These are phyloP conservation scores for Neofusicoccum sp. DNA, from an alignment of 2,329 filamentous ascomycete species.

Conservation along the genomic window DNA sequence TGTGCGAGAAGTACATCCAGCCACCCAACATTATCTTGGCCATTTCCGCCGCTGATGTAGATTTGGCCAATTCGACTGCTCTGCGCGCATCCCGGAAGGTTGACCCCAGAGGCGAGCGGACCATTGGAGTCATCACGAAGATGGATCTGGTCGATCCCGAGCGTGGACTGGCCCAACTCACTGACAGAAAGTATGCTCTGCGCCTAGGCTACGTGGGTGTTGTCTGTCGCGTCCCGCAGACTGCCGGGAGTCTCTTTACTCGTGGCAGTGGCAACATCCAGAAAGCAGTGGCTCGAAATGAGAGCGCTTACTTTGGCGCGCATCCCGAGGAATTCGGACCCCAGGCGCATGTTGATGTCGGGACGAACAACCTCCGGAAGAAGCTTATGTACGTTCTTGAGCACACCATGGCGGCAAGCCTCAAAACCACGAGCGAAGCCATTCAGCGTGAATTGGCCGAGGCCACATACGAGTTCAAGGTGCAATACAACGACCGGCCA, in stretches of 20 bases:
- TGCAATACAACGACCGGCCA: slow-evolving; percentile 96
- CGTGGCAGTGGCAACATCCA: slow-evolving; percentile 78
- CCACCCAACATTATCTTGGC: slow-evolving; percentile 93
- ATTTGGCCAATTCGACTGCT: slow-evolving; percentile 93
- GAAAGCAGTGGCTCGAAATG: slow-evolving; percentile 79
- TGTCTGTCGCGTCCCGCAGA: slow-evolving; percentile 74
- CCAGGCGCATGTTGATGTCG: slow-evolving; percentile 70
- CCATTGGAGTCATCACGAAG: slow-evolving; percentile 98
- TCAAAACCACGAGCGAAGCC: slow-evolving; percentile 85
- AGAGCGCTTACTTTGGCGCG: slow-evolving; percentile 79
- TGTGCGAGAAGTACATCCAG: slow-evolving; percentile 98
- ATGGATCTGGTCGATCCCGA: slow-evolving; percentile 93
- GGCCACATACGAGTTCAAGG: slow-evolving; percentile 97
- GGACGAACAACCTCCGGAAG: slow-evolving; percentile 82
- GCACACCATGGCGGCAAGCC: slow-evolving; percentile 91
- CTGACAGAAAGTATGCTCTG: slow-evolving; percentile 88
- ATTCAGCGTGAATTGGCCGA: slow-evolving; percentile 95
- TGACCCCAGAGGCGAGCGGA: slow-evolving; percentile 90
- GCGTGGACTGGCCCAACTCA: slow-evolving; percentile 74
- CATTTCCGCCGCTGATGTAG: slow-evolving; percentile 95
- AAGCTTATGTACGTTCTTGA: slow-evolving; percentile 97
- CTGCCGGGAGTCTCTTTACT: slow-evolving; percentile 71
- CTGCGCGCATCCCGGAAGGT: slow-evolving; percentile 85
- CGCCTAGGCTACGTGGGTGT: slow-evolving; percentile 96
- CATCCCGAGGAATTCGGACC: slow-evolving; percentile 79